Conservation (phyloP, 1,284 basidiomycete genomes). For the Gomphus sp. region DNA sequence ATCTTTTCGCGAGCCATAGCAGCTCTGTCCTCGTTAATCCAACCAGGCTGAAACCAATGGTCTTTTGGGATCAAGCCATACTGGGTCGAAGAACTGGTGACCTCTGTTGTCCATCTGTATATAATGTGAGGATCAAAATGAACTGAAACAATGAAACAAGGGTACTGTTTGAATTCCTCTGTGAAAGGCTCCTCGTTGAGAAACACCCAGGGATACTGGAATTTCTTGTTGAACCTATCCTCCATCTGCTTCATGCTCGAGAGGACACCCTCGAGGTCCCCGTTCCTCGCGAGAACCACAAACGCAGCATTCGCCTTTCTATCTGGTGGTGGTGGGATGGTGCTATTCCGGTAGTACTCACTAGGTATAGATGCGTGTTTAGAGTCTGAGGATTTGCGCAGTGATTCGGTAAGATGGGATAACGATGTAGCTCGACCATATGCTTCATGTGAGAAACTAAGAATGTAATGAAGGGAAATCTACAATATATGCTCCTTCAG, state of each 20-base stretch:
- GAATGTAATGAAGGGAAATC: constrained; percentile 64
- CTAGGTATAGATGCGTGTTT: constrained; percentile 40
- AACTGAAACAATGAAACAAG: background rate
- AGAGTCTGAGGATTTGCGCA: constrained; percentile 38
- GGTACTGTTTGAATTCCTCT: constrained; percentile 68
- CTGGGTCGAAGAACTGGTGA: constrained; percentile 59
- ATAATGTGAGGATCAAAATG: background rate
- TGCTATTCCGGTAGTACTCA: constrained; percentile 42
- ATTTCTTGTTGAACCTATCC: constrained; percentile 80
- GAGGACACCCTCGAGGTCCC: constrained; percentile 66
- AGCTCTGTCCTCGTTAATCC: constrained; percentile 76
- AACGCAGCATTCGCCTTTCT: constrained; percentile 79
- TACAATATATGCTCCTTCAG: constrained; percentile 19
- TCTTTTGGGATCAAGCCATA: constrained; percentile 80
- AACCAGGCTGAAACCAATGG: constrained; percentile 81
- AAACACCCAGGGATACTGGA: constrained; percentile 80
- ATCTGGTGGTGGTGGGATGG: constrained; percentile 21
- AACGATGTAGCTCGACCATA: constrained; percentile 61
- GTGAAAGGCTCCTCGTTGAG: constrained; percentile 77
- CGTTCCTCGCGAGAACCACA: constrained; percentile 80
- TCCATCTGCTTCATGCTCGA: constrained; percentile 72
- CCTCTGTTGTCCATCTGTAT: constrained; percentile 48
- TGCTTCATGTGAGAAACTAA: constrained; percentile 61
- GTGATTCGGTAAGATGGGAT: constrained; percentile 38
- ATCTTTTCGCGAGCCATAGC: constrained; percentile 65